phyloP scores from a whole-genome alignment of 2,329 filamentous ascomycete species.

The Basipetospora sp. region DNA sequence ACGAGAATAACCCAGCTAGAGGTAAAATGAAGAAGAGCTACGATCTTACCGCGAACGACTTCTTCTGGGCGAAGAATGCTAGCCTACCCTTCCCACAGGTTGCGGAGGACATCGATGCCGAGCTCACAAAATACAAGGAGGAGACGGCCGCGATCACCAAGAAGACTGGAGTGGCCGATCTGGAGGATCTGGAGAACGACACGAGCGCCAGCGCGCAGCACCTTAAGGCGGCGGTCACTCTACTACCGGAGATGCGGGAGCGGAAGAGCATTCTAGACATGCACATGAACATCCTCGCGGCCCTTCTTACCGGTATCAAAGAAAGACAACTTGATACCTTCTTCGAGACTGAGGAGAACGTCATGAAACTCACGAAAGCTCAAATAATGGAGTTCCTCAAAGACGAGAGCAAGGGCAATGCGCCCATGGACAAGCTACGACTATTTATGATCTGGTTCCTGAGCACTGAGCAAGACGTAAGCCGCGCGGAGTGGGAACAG shows the following conservation, averaged over 20 bases:
- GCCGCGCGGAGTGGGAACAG: constrained; percentile 64
- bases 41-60: constrained; percentile 78
- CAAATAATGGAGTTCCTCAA: constrained; percentile 81
- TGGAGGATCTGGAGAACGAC: constrained; percentile 86
- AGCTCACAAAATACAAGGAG: constrained; percentile 87
- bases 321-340: constrained; percentile 90
- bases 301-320: constrained; percentile 65
- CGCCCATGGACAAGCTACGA: constrained; percentile 77
- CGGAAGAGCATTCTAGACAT: constrained; percentile 88
- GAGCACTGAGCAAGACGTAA: constrained; percentile 80
- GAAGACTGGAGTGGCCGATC: constrained; percentile 81
- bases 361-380: constrained; percentile 77
- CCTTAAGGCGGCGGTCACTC: constrained; percentile 85
- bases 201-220: constrained; percentile 81
- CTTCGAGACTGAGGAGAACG: constrained; percentile 86
- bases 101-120: constrained; percentile 86
- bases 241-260: constrained; percentile 81
- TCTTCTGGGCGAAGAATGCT: constrained; percentile 93
- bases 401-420: constrained; percentile 64
- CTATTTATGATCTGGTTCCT: constrained; percentile 96
- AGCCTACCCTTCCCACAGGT: constrained; percentile 85
- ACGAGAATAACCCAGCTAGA: constrained; percentile 61
- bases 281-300: constrained; percentile 96
- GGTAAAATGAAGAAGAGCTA: constrained; percentile 76
- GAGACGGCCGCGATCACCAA: constrained; percentile 88